Conservation (phyloP, 768 basidiomycete species). For the Tephrocybe sp. region DNA sequence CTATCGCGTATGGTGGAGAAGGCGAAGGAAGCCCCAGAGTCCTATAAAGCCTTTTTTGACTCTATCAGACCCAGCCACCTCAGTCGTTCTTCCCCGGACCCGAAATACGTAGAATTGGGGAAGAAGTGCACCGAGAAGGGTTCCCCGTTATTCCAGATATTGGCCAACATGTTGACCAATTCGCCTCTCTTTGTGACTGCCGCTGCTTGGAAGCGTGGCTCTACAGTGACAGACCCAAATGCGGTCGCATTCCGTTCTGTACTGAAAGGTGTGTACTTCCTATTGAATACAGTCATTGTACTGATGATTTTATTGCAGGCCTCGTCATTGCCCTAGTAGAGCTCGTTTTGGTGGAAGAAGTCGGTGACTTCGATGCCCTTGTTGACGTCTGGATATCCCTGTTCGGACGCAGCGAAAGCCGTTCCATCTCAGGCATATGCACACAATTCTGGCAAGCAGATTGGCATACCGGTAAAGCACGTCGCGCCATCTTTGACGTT, state of each 20-base stretch:
- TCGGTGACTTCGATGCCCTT: slow-evolving; percentile 71
- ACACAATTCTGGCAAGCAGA: slow-evolving; percentile 84
- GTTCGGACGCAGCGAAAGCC: slow-evolving; percentile 73
- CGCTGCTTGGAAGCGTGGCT: slow-evolving; percentile 66
- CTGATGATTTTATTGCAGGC: slow-evolving; percentile 42
- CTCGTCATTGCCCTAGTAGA: slow-evolving; percentile 76
- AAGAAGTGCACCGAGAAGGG: slow-evolving; percentile 56
- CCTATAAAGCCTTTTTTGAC: slow-evolving; percentile 58
- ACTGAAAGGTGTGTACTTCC: slow-evolving; percentile 63
- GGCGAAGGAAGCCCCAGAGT: slow-evolving; percentile 51
- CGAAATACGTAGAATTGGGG: slow-evolving; percentile 56
- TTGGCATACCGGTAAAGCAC: slow-evolving; percentile 63
- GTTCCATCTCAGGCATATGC: slow-evolving; percentile 67
- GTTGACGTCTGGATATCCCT: slow-evolving; percentile 79
- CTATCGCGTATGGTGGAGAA: slow-evolving; percentile 60
- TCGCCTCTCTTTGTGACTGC: slow-evolving; percentile 80
- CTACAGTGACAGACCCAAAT: slow-evolving; percentile 72
- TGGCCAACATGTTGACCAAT: slow-evolving; percentile 58
- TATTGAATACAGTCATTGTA: neutral
- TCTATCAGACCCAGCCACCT: slow-evolving; percentile 40
- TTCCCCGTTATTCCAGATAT: slow-evolving; percentile 57
- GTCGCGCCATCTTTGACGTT: slow-evolving; percentile 82
- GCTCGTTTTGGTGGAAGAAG: slow-evolving; percentile 71
- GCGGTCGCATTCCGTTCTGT: slow-evolving; percentile 79
- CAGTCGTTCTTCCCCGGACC: slow-evolving; percentile 50